phyloP scores from a whole-genome alignment of 257 asterid species.

The Pogostemon cablin region DNA sequence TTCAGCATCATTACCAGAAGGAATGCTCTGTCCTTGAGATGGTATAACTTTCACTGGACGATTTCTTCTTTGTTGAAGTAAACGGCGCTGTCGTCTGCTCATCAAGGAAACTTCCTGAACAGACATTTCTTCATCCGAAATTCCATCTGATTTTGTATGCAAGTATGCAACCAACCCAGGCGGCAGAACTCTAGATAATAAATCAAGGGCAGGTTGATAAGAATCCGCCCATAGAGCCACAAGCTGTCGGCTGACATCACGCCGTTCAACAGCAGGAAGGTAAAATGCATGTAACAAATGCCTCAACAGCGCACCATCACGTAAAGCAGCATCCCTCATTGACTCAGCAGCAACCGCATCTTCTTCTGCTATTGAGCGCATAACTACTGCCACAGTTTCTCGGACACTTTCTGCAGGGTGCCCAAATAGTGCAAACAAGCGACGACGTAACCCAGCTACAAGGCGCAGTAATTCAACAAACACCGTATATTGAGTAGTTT shows the following conservation, averaged over 20 bases:
- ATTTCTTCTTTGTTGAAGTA: conserved; percentile 83
- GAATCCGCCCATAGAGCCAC: conserved; percentile 99
- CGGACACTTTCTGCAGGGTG: conserved; percentile 98
- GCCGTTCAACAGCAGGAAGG: conserved; percentile 93
- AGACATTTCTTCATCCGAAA: conserved; percentile 61
- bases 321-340: conserved; percentile 98
- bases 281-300: conserved; percentile 94
- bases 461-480: conserved; percentile 93
- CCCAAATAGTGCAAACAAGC: conserved; percentile 93
- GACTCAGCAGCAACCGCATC: conserved; percentile 99
- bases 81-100: conserved; percentile 85
- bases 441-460: conserved; percentile 96
- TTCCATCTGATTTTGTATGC: conserved; percentile 73
- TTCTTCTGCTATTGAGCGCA: conserved; percentile 99
- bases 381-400: conserved; percentile 91
- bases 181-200: conserved; percentile 92
- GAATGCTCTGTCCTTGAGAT: conserved; percentile 55
- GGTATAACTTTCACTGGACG: conserved; percentile 68
- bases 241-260: conserved; percentile 97
- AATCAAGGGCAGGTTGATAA: conserved; percentile 97
- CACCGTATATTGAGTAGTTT: conserved; percentile 91
- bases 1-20: conserved; percentile 57
- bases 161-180: conserved; percentile 99
- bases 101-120: conserved; percentile 75
- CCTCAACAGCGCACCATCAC: conserved; percentile 97